Percentiles rank a stretch among this genome's conserved stretches.
Evolutionary conservation across 2,329 filamentous ascomycete genomes (phyloP).

Genomic region (Talaromyces funiculosus): DNA sequence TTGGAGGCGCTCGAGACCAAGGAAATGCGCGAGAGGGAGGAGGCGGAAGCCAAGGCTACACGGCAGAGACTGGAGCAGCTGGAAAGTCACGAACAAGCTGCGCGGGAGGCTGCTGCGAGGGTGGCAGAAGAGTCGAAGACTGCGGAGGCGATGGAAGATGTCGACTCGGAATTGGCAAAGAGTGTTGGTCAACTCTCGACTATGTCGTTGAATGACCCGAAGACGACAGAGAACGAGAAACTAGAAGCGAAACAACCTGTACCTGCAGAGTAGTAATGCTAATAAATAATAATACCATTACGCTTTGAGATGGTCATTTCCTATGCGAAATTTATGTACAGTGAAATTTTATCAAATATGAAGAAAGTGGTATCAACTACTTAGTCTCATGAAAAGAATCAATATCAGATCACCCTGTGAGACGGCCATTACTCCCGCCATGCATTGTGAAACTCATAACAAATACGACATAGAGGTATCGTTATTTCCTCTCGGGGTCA

Average conservation of each 20-base stretch:
- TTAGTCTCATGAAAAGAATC: not conserved
- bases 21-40: constrained; percentile 44
- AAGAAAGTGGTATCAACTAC: not conserved
- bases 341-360: not conserved
- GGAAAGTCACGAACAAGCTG: constrained; percentile 38
- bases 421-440: not conserved
- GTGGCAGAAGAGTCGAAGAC: constrained; percentile 21
- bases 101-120: constrained; percentile 33
- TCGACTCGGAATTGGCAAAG: constrained; percentile 24
- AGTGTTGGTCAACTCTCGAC: constrained; percentile 36
- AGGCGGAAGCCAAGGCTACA: constrained; percentile 47
- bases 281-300: not conserved
- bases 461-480: not conserved
- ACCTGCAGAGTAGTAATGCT: constrained; percentile 9
- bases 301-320: not conserved
- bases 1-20: constrained; percentile 67
- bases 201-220: constrained; percentile 31
- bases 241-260: not conserved
- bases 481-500: not conserved
- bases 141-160: constrained; percentile 14
- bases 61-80: constrained; percentile 46
- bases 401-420: not conserved
- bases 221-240: not conserved
- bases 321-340: not conserved
- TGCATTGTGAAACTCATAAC: not conserved